Conservation (phyloP, 2,329 filamentous ascomycete genomes). For the Clarireedia hainanense region DNA sequence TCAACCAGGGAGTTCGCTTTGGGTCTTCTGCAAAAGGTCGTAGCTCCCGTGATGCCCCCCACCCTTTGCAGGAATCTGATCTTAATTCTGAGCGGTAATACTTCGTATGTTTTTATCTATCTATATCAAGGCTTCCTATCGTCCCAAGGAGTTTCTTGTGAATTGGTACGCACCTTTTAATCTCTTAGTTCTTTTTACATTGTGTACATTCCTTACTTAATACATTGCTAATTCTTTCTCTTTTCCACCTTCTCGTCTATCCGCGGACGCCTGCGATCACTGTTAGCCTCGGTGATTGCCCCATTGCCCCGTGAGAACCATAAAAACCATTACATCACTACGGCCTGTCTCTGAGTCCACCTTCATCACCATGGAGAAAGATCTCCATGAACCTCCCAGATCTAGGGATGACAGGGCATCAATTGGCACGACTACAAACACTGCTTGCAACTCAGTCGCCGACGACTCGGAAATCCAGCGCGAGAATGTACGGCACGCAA, state of each 20-base stretch:
- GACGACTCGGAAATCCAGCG: constrained; percentile 36
- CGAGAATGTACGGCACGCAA: constrained; percentile 28
- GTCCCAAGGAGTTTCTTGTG: background rate
- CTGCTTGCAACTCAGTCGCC: constrained; percentile 1
- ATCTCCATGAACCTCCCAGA: background rate
- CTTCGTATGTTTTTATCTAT: background rate
- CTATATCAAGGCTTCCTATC: background rate
- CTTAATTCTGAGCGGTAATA: background rate
- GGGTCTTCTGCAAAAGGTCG: background rate
- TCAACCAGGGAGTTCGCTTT: too few species aligned
- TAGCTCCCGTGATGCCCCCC: background rate
- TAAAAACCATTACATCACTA: background rate
- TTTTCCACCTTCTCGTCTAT: background rate
- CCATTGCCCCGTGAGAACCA: background rate
- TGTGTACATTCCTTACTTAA: background rate
- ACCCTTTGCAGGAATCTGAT: background rate
- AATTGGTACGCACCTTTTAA: background rate
- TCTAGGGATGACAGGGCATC: background rate
- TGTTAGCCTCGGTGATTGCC: background rate
- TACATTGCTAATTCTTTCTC: background rate
- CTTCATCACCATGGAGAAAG: constrained; percentile 3
- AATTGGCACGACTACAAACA: background rate
- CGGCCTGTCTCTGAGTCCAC: background rate
- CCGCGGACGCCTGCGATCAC: background rate
- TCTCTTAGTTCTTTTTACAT: background rate